Base-by-base conservation (phyloP, 768 basidiomycete genomes). In the Kwoniella sp. region DNA sequence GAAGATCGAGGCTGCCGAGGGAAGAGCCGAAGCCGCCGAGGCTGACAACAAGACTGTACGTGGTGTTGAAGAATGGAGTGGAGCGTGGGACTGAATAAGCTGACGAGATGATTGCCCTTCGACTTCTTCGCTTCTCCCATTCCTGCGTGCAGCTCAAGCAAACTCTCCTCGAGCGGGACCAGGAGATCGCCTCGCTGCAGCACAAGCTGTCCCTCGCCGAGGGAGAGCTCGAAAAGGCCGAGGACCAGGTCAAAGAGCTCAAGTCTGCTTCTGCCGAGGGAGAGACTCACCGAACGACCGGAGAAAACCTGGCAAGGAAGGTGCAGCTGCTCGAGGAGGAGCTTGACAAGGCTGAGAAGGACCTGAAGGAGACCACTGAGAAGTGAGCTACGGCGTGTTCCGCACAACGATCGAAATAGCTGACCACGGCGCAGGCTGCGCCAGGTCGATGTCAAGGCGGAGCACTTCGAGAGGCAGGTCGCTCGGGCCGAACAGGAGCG, bases 401-500 rank as follows among this genome's bases (percentile, higher is more conserved):
- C n/a, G n/a, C n/a, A n/a, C n/a, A n/a, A n/a, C 12, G 42, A 22
- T 49, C 29, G n/a, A n/a, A n/a, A n/a, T n/a, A n/a, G n/a, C 37
- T 39, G 41, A 50, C 19, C 11, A 19, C 17, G 53, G n/a, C 31
- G 1, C 64, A 98, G 93, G 76, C 80, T 99, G 65, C 81, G 93
- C 57, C 89, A 93, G 70, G 90, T 93, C 51, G 95, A 99, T 71
- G 86, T 98, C 76, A 99, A 96, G 79, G 93, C 93, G 9, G 95
- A 99, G 75, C 90, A 98, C 78, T 95, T 89, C 72, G 93, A 96
- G 77, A 83, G 91, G 42, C 88, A 92, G 71, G 84, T 95, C 17
- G 79, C 83, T 60, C 82, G 87, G 37, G 78, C 82, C 41, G 92
- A 96, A 73, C 83, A 87, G 70, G 95, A 99, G 75, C 84, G 92